Percentiles rank a stretch among this genome's conserved stretches.
phyloP scores from a whole-genome alignment of 352 stramenopile species.

The Aphanomyces astaci region DNA sequence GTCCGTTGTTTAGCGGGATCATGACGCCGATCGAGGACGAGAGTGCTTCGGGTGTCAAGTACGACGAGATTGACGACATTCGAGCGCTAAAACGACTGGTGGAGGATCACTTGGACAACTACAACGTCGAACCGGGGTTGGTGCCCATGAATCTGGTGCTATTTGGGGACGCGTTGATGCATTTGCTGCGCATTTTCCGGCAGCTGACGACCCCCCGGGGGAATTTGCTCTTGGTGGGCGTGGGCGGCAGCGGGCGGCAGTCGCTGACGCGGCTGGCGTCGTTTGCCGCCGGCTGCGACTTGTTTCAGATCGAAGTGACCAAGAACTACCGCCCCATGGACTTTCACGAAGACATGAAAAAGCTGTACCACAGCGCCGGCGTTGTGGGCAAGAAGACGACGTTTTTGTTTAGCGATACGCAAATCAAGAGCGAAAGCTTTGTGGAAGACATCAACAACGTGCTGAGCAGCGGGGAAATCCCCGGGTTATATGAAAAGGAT shows the following conservation, averaged over 20 bases:
- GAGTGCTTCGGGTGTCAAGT: slow-evolving; percentile 32
- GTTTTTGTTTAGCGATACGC: slow-evolving; percentile 91
- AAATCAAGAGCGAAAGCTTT: slow-evolving; percentile 92
- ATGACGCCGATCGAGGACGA: slow-evolving; percentile 44
- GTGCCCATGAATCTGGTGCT: slow-evolving; percentile 87
- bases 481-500: slow-evolving; percentile 88
- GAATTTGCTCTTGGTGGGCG: slow-evolving; percentile 88
- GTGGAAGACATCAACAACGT: slow-evolving; percentile 93
- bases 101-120: slow-evolving; percentile 87
- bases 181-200: slow-evolving; percentile 88
- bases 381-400: slow-evolving; percentile 77
- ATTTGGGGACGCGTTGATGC: slow-evolving; percentile 85
- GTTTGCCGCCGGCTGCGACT: slow-evolving; percentile 83
- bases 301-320: slow-evolving; percentile 92
- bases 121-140: slow-evolving; percentile 84
- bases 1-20: slow-evolving; percentile 73
- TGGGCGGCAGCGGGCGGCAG: slow-evolving; percentile 86
- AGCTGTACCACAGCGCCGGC: slow-evolving; percentile 72
- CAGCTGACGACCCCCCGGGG: slow-evolving; percentile 81
- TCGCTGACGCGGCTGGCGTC: slow-evolving; percentile 81
- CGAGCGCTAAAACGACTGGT: slow-evolving; percentile 82
- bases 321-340: slow-evolving; percentile 89
- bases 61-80: slow-evolving; percentile 80
- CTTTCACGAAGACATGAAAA: slow-evolving; percentile 92
- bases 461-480: slow-evolving; percentile 86